Conservation (phyloP, 2,329 filamentous ascomycete genomes). For the Xylariomycetidae sp. region DNA sequence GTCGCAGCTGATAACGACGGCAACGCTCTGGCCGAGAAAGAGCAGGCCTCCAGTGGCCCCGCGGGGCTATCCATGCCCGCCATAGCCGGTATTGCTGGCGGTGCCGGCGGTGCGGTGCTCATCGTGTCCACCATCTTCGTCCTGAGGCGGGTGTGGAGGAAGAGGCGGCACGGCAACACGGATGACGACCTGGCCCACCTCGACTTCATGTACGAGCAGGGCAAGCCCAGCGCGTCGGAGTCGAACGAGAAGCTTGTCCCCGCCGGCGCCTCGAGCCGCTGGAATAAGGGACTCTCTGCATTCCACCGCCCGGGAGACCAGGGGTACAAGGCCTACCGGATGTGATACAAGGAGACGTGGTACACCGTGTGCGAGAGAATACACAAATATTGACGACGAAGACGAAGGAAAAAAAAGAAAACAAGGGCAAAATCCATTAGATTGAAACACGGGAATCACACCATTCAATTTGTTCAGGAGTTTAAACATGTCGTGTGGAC, state of each 20-base stretch:
- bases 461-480: background rate
- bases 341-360: slow-evolving; percentile 14
- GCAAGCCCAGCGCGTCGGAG: slow-evolving; percentile 18
- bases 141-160: slow-evolving; percentile 25
- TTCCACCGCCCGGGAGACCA: slow-evolving; percentile 22
- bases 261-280: slow-evolving; percentile 14
- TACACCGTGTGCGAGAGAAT: too few species aligned
- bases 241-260: slow-evolving; percentile 20
- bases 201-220: slow-evolving; percentile 25
- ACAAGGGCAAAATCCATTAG: background rate
- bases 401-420: background rate
- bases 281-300: slow-evolving; percentile 25
- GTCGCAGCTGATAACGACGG: slow-evolving; percentile 6
- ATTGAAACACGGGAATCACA: background rate
- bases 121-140: slow-evolving; percentile 19
- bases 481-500: background rate
- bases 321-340: slow-evolving; percentile 22
- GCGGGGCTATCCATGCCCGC: slow-evolving; percentile 16
- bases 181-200: slow-evolving; percentile 20
- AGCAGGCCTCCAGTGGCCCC: slow-evolving; percentile 7
- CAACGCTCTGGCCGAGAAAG: slow-evolving; percentile 15
- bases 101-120: slow-evolving; percentile 21
- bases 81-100: slow-evolving; percentile 26
- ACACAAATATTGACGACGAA: background rate
- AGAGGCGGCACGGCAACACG: slow-evolving; percentile 19